Percentiles rank a stretch among this genome's conserved stretches.
Evolutionary conservation across 306 rosid genomes (phyloP).

Genomic region (Alnus rubra): DNA sequence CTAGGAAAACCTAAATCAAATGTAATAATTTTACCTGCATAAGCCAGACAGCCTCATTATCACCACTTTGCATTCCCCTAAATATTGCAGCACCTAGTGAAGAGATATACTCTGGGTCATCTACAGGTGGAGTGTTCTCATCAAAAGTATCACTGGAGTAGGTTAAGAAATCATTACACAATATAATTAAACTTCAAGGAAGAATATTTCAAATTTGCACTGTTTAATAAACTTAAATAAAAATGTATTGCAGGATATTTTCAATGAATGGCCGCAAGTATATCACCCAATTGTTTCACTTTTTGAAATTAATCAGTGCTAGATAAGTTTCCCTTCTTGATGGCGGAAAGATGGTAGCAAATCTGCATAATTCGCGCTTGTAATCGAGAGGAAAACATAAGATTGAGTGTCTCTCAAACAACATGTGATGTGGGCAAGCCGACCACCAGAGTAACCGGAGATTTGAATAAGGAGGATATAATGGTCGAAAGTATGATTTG

Average conservation of each 20-base stretch:
- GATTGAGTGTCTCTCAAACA: no score
- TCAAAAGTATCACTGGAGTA: conserved; percentile 83
- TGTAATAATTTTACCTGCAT: conserved; percentile 66
- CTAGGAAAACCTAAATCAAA: background rate
- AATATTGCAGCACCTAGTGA: conserved; percentile 77
- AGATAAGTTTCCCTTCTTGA: no score
- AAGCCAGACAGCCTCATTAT: conserved; percentile 76
- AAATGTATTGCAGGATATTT: background rate
- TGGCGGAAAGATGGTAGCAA: no score
- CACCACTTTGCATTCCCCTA: conserved; percentile 85
- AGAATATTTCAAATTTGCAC: conserved; percentile 3
- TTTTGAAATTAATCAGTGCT: no score
- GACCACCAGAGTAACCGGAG: no score
- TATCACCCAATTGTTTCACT: no score
- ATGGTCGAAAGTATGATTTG: no score
- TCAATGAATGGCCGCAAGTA: no score
- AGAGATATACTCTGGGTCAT: conserved; percentile 81
- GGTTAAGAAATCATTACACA: conserved; percentile 30
- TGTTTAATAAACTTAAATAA: background rate
- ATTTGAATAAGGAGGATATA: no score
- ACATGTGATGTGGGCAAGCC: no score
- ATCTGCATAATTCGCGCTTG: no score
- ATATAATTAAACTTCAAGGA: conserved; percentile 5
- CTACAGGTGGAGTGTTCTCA: conserved; percentile 91
- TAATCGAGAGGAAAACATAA: no score